These are phyloP conservation scores for Acorus calamus DNA, from an alignment of 106 monocot genomes.

Conservation along the genomic window DNA sequence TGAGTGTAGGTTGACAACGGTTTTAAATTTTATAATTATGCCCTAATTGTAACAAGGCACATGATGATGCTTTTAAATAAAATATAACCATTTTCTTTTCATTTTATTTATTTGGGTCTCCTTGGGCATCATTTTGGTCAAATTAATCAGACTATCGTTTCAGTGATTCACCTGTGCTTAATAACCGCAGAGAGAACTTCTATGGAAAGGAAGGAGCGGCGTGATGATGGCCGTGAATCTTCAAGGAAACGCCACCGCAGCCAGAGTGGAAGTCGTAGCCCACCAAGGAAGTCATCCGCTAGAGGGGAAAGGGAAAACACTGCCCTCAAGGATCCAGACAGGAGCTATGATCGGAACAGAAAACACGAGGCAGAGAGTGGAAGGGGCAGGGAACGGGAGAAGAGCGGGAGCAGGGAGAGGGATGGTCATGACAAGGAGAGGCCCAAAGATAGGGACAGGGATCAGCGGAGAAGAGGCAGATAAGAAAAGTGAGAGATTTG, in stretches of 20 bases:
- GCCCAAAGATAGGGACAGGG: constrained; percentile 8
- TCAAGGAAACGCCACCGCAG: constrained; percentile 75
- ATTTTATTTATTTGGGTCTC: too few relatives aligned
- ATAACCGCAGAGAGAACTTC: constrained; percentile 42
- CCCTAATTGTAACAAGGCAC: too few relatives aligned
- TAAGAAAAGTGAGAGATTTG: not conserved
- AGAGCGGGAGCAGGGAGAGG: constrained; percentile 67
- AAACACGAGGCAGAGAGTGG: constrained; percentile 36
- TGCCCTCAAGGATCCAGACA: constrained; percentile 25
- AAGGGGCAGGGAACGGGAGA: constrained; percentile 47
- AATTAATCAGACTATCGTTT: too few relatives aligned
- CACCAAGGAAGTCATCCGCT: constrained; percentile 33
- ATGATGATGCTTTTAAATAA: too few relatives aligned
- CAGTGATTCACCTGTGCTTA: not conserved
- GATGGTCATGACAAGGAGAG: constrained; percentile 39
- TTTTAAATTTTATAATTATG: too few relatives aligned
- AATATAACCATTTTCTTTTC: too few relatives aligned
- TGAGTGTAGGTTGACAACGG: too few relatives aligned
- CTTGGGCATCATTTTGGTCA: too few relatives aligned
- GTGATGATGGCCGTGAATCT: constrained; percentile 32
- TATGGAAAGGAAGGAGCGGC: constrained; percentile 45
- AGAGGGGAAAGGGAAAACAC: constrained; percentile 24
- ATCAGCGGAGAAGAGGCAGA: constrained; percentile 24
- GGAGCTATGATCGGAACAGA: constrained; percentile 32
- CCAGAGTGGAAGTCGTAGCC: constrained; percentile 67